Percentiles rank a stretch among this genome's conserved stretches.
These are phyloP conservation scores for Copromyces sp. DNA, from an alignment of 495 filamentous ascomycete genomes.

Conservation along the genomic window DNA sequence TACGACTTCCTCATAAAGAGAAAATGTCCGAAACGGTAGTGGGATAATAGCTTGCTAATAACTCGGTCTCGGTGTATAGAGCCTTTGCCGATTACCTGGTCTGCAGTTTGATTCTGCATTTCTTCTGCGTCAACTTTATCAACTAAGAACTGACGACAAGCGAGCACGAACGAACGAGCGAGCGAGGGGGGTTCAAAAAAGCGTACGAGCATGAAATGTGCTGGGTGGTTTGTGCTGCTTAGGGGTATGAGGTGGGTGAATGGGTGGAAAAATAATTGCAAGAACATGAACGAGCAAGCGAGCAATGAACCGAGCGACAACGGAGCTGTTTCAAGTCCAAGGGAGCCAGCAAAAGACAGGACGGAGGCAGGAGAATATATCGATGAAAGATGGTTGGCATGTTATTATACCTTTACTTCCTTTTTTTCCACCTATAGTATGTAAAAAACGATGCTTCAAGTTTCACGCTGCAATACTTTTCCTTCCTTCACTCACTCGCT, in stretches of 20 bases:
- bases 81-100: conserved; percentile 97
- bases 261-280: background rate
- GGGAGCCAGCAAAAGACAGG: background rate
- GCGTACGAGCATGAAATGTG: too few relatives aligned
- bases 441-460: background rate
- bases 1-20: background rate
- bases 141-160: conserved; percentile 46
- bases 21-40: too few relatives aligned
- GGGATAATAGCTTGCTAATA: conserved; percentile 1
- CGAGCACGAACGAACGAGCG: background rate
- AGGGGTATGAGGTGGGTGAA: background rate
- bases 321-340: background rate
- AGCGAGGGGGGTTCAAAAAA: background rate
- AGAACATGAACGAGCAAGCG: background rate
- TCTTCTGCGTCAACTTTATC: conserved; percentile 99
- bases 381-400: background rate
- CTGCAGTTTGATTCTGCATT: conserved; percentile 89
- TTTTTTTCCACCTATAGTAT: background rate
- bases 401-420: background rate
- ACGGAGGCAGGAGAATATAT: background rate
- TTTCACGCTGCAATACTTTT: background rate
- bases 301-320: background rate
- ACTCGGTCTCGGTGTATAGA: conserved; percentile 31
- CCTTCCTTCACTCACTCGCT: background rate
- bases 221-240: background rate